Percentiles rank a stretch among this genome's conserved stretches.
Evolutionary conservation across 495 filamentous ascomycete genomes (phyloP).

Genomic region (Daldinia grandis): DNA sequence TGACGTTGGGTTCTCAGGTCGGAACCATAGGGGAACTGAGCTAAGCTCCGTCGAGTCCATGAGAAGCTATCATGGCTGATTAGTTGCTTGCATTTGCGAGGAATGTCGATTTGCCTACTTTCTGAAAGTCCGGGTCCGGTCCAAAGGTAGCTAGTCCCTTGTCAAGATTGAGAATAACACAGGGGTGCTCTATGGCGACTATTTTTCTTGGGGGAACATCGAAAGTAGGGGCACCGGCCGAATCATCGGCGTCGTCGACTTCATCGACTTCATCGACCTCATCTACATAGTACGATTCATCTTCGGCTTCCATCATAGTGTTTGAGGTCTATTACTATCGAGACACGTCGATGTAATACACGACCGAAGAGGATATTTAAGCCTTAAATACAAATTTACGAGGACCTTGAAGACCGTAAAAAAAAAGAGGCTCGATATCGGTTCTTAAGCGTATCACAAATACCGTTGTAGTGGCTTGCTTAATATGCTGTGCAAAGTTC

Average conservation of each 20-base stretch:
- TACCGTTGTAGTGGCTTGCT: conserved; percentile 3
- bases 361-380: neutral
- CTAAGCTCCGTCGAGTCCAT: conserved; percentile 42
- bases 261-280: conserved; percentile 19
- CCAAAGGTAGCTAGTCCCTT: conserved; percentile 83
- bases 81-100: neutral
- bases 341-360: neutral
- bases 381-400: neutral
- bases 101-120: conserved; percentile 58
- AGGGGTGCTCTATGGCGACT: conserved; percentile 87
- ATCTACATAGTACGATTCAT: conserved; percentile 7
- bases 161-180: conserved; percentile 81
- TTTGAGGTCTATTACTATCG: neutral
- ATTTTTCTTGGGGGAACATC: conserved; percentile 69
- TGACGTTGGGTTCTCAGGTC: conserved; percentile 78
- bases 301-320: conserved; percentile 19
- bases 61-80: conserved; percentile 29
- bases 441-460: neutral
- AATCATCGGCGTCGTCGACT: conserved; percentile 15
- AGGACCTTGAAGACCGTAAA: neutral
- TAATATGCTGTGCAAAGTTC: neutral
- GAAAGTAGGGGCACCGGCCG: conserved; percentile 50
- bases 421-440: neutral
- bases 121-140: conserved; percentile 67
- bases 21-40: conserved; percentile 70